Conservation (phyloP, 2,329 filamentous ascomycete genomes). For the Cordyceps tenuipes region DNA sequence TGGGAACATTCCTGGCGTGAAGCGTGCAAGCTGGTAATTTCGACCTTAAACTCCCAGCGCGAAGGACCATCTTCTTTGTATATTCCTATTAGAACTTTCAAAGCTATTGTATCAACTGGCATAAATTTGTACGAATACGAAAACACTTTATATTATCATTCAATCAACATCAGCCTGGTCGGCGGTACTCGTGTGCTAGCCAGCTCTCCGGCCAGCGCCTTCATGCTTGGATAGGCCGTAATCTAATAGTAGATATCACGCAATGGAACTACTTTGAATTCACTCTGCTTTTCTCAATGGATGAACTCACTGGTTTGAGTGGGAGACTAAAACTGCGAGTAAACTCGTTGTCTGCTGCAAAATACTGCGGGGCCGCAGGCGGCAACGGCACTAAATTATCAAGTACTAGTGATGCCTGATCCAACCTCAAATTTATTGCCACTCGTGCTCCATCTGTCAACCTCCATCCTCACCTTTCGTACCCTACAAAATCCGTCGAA, state of each 20-base stretch:
- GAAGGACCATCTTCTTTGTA: not conserved
- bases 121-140: conserved; percentile 8
- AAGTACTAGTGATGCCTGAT: not conserved
- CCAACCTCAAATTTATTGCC: conserved; percentile 8
- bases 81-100: not conserved
- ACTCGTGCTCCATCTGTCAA: not conserved
- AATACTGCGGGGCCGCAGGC: conserved; percentile 6
- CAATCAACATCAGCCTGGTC: not conserved
- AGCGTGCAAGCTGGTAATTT: conserved; percentile 88
- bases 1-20: conserved; percentile 82
- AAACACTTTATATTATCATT: not conserved
- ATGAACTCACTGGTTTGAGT: not conserved
- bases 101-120: not conserved
- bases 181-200: not conserved
- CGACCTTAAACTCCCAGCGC: not conserved
- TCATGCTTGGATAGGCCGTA: no score
- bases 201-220: not conserved
- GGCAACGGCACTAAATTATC: not conserved
- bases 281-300: no score
- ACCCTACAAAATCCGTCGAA: not conserved
- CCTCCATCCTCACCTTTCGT: conserved; percentile 14
- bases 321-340: no score
- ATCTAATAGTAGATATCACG: no score
- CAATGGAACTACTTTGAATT: no score
- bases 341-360: not conserved